Evolutionary conservation across 169 alveolate species (phyloP).

Genomic region (Neospora caninum): DNA sequence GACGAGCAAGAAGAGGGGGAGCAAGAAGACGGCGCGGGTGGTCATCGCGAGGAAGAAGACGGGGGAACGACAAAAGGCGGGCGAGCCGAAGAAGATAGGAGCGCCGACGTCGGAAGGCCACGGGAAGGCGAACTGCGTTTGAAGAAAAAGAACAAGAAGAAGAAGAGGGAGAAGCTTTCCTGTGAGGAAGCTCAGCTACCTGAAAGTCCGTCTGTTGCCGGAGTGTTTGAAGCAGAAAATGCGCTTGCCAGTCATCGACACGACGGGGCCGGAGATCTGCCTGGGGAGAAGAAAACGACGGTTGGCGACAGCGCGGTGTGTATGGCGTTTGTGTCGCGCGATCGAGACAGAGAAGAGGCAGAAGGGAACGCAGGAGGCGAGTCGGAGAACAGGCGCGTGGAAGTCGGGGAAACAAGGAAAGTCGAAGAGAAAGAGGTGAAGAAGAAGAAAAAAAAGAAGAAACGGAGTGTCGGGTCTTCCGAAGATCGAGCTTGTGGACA

Average conservation of each 20-base stretch:
- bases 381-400: not conserved
- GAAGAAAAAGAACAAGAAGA: constrained; percentile 24
- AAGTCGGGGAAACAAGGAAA: not conserved
- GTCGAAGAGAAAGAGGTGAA: not conserved
- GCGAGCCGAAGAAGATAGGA: not conserved
- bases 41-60: not conserved
- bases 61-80: not conserved
- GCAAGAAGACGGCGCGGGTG: not conserved
- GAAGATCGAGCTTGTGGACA: not conserved
- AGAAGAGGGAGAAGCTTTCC: not conserved
- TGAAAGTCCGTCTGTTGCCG: too few relatives aligned
- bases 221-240: too few relatives aligned
- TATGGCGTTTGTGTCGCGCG: not conserved
- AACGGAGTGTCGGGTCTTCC: not conserved
- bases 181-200: too few relatives aligned
- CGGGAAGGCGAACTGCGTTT: not conserved
- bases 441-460: not conserved
- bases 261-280: too few relatives aligned
- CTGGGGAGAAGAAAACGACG: too few relatives aligned
- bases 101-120: not conserved
- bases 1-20: not conserved
- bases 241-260: too few relatives aligned
- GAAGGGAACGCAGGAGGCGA: not conserved
- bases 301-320: too few relatives aligned
- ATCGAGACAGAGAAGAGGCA: not conserved